Base-by-base conservation (phyloP, 768 basidiomycete genomes). In the Hebeloma cylindrosporum region DNA sequence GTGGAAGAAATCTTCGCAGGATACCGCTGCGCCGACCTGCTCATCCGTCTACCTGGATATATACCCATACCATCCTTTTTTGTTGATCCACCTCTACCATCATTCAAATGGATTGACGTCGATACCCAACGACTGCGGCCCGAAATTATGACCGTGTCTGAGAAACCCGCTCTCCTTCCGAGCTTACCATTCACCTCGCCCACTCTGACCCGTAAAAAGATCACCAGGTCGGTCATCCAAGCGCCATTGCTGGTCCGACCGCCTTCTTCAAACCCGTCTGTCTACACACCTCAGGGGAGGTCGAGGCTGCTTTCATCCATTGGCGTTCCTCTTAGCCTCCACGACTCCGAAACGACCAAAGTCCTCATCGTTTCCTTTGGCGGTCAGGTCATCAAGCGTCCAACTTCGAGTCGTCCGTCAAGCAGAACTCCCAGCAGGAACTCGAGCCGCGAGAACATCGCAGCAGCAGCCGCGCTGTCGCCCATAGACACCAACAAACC, bases 341-440 rank as follows among this genome's bases (percentile, higher is more conserved):
- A 82, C 26, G 71, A 81, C 45, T 62, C 70, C 0, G 47, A 51
- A 4, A 62, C 51, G 16, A 80, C 77, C 2, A 84, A 79, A 55
- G 77, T 91, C 30, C 72, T 90, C 20, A 67, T 90, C 20, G 85
- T 91, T 5, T 89, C 87, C 1, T 91, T 91, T 56, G 88, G 88
- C 11, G 88, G 88, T 0, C 88, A 91, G 54, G 67, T 82, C 6
- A 83, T 90, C 61, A 48, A 48, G 7, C 46, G 50, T 1, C 77
- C 75, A 43, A 73, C 71, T 39, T 82, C 82, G 3, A 73, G 67
- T 46, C 57, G 69, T 31, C 50, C 63, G 0, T 63, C 64, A 4
- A 78, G 77, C 54, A 60, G 67, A 34, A 50, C 40, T 20, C 59
- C 51, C 16, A 71, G 65, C 44, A 54, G 62, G 13, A 53, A 51